phyloP scores from a whole-genome alignment of 1,284 basidiomycete species.

The Leccinum variabile region DNA sequence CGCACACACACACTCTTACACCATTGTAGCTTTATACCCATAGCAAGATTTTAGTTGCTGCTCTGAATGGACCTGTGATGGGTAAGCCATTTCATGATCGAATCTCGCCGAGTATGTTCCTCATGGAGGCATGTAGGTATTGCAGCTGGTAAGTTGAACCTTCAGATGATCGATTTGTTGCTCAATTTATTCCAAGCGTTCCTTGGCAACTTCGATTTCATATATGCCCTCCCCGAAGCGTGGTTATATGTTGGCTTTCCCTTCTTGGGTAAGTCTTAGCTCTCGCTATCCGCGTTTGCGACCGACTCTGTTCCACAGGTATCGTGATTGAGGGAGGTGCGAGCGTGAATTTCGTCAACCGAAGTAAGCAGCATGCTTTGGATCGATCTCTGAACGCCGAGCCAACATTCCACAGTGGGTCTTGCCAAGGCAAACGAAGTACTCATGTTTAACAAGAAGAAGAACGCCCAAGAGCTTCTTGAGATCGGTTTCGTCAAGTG shows the following conservation, averaged over 20 bases:
- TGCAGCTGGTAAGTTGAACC: conserved; percentile 50
- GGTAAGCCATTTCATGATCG: conserved; percentile 38
- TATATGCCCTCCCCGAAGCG: conserved; percentile 60
- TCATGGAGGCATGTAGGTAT: conserved; percentile 47
- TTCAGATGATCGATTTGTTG: background rate
- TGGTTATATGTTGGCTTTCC: conserved; percentile 69
- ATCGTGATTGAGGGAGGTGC: conserved; percentile 65
- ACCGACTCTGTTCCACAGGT: conserved; percentile 38
- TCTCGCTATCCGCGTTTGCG: background rate
- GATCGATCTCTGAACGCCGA: background rate
- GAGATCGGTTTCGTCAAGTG: conserved; percentile 68
- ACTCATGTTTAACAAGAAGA: conserved; percentile 67
- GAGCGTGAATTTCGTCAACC: conserved; percentile 65
- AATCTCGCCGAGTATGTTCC: background rate
- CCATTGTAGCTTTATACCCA: conserved; percentile 57
- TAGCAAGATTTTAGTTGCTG: conserved; percentile 64
- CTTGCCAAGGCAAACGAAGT: conserved; percentile 66
- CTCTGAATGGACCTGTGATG: conserved; percentile 72
- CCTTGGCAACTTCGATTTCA: conserved; percentile 72
- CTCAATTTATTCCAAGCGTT: conserved; percentile 45
- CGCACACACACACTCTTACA: background rate
- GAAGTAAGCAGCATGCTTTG: conserved; percentile 44
- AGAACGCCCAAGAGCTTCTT: conserved; percentile 56
- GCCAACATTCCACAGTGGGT: conserved; percentile 50
- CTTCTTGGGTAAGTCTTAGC: conserved; percentile 54